Evolutionary conservation across 768 basidiomycete genomes (phyloP).

Genomic region (Mycena epipterygia): DNA sequence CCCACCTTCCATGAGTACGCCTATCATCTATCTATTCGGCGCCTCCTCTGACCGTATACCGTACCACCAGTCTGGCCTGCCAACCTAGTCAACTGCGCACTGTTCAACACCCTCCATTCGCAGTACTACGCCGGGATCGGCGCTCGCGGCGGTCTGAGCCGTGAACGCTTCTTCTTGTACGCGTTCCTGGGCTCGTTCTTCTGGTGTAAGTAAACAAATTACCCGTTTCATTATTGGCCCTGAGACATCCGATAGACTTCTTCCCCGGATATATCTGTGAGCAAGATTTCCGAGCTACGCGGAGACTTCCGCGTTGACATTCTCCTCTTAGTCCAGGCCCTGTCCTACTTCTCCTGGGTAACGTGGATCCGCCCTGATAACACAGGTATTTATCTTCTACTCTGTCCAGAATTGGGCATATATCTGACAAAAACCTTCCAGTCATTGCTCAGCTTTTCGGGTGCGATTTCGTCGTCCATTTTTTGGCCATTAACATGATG

Average conservation of each 20-base stretch:
- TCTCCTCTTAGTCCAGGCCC: constrained; percentile 57
- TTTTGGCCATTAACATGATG: not conserved
- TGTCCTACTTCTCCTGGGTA: constrained; percentile 64
- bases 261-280: constrained; percentile 79
- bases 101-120: constrained; percentile 87
- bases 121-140: constrained; percentile 78
- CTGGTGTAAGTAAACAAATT: constrained; percentile 57
- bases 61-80: constrained; percentile 76
- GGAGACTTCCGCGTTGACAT: not conserved
- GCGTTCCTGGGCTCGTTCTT: constrained; percentile 67
- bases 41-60: not conserved
- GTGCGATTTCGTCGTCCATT: constrained; percentile 51
- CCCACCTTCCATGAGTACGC: constrained; percentile 77
- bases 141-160: constrained; percentile 73
- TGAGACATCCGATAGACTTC: constrained; percentile 42
- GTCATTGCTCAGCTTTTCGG: constrained; percentile 84
- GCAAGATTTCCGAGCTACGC: not conserved
- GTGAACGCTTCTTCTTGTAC: constrained; percentile 84
- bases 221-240: constrained; percentile 33
- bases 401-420: constrained; percentile 61
- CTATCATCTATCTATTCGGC: not conserved
- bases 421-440: constrained; percentile 33
- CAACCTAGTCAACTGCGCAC: constrained; percentile 78
- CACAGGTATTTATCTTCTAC: not conserved
- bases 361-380: constrained; percentile 25